Base-by-base conservation (phyloP, 75 land plant species). In the Chamaecyparis obtusa region DNA sequence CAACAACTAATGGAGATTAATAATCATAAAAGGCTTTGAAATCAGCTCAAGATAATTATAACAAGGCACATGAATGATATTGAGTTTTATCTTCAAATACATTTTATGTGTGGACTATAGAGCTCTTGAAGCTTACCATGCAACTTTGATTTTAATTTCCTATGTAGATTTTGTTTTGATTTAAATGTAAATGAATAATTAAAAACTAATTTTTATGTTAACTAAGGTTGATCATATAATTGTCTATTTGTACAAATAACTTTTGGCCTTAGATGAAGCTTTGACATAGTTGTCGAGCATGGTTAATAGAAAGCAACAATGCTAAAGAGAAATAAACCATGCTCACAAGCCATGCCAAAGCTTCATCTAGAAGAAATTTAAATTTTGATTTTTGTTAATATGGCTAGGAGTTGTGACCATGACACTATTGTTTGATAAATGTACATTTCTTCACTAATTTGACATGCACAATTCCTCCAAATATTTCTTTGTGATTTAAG, bases 241-340 rank as follows among this genome's bases (percentile, higher is more conserved):
- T 79, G 41, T 35, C 19, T 27, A 13, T 85, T 54, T 51, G 11
- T 85, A 4, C 64, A 43, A 24, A 57, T 91, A 98, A 99, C 92
- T 98, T 82, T 94, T 95, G 90, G 93, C 96, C 19, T 88, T 96
- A 24, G 99, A 98, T 94, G 97, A 98, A 86, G 89, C 95, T 78
- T 89, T 98, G 87, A 32, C 83, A n/a, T n/a, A 88, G 33, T 91
- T 98, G 35, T 92, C 94, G 85, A 88, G 91, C 84, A 95, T 98
- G 96, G 99, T 99, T 14, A 96, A 93, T 89, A 93, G 88, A 54
- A 91, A 92, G 84, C 84, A 80, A 32, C 94, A 92, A n/a, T n/a
- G n/a, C n/a, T n/a, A n/a, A n/a, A n/a, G n/a, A n/a, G n/a, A n/a
- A n/a, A n/a, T n/a, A n/a, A n/a, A n/a, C n/a, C n/a, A n/a, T n/a